A percentile compares a stretch with the other conserved stretches of the same genome.
Evolutionary conservation across 1,284 basidiomycete genomes (phyloP).

Genomic region (Ceratorhiza oryzae-sativae): DNA sequence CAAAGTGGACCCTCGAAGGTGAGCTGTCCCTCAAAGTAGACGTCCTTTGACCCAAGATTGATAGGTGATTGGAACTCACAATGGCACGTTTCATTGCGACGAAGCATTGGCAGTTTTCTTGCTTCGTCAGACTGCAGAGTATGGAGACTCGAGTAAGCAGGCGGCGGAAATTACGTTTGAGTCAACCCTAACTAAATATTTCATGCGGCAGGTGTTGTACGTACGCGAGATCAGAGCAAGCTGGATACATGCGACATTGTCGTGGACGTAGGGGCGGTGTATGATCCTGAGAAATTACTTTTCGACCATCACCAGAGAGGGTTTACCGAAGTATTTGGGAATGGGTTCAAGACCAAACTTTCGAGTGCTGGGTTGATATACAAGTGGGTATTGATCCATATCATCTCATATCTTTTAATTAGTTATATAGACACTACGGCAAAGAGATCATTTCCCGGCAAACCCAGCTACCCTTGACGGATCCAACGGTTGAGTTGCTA

Average conservation of each 20-base stretch:
- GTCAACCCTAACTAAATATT: neutral
- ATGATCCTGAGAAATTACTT: slow-evolving; percentile 77
- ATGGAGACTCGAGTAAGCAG: slow-evolving; percentile 71
- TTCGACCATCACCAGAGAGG: slow-evolving; percentile 98
- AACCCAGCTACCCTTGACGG: slow-evolving; percentile 60
- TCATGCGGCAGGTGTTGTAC: slow-evolving; percentile 66
- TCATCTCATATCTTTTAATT: neutral
- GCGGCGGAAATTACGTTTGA: neutral
- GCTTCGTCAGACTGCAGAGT: slow-evolving; percentile 78
- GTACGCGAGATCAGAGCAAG: slow-evolving; percentile 80
- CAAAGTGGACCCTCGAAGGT: slow-evolving; percentile 25
- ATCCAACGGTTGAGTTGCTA: slow-evolving; percentile 72
- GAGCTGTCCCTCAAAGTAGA: neutral
- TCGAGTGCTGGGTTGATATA: slow-evolving; percentile 94
- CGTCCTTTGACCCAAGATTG: neutral
- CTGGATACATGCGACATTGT: slow-evolving; percentile 91
- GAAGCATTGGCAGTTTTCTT: slow-evolving; percentile 95
- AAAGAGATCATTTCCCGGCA: slow-evolving; percentile 81
- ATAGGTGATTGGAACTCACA: slow-evolving; percentile 89
- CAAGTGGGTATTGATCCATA: slow-evolving; percentile 65
- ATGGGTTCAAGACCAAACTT: slow-evolving; percentile 86
- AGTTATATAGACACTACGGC: slow-evolving; percentile 83
- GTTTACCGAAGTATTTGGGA: slow-evolving; percentile 89
- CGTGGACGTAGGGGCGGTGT: slow-evolving; percentile 96
- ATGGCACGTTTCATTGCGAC: slow-evolving; percentile 96